phyloP scores from a whole-genome alignment of 2,329 filamentous ascomycete genomes.

The Akanthomyces muscarius region DNA sequence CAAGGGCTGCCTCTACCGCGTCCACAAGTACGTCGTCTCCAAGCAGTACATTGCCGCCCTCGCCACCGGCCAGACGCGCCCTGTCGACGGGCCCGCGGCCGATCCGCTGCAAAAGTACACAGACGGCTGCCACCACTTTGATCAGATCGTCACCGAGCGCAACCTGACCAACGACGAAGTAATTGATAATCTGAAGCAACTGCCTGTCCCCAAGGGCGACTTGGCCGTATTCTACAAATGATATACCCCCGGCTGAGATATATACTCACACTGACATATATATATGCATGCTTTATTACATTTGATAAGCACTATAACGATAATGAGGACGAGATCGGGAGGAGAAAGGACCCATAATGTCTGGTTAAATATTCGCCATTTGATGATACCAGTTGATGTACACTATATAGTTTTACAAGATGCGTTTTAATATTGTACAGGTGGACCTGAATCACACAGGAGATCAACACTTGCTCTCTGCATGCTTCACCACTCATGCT shows the following conservation, averaged over 20 bases:
- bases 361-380: background rate
- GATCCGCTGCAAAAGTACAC: constrained; percentile 63
- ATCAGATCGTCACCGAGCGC: constrained; percentile 77
- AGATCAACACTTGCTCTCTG: background rate
- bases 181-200: constrained; percentile 60
- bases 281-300: too few relatives aligned
- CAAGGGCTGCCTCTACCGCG: constrained; percentile 87
- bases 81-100: constrained; percentile 28
- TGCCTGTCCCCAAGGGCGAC: constrained; percentile 50
- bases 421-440: constrained; percentile 7
- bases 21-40: constrained; percentile 83
- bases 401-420: constrained; percentile 15
- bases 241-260: constrained; percentile 12
- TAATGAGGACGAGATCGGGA: background rate
- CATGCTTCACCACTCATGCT: background rate
- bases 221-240: constrained; percentile 52
- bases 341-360: background rate
- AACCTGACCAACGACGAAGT: constrained; percentile 67
- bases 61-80: constrained; percentile 49
- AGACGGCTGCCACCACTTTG: constrained; percentile 72
- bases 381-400: constrained; percentile 13
- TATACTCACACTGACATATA: background rate
- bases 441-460: background rate
- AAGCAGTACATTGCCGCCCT: constrained; percentile 57
- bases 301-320: background rate